Base-by-base conservation (phyloP, 2,329 filamentous ascomycete species). In the Phaeosphaeriaceae sp. region DNA sequence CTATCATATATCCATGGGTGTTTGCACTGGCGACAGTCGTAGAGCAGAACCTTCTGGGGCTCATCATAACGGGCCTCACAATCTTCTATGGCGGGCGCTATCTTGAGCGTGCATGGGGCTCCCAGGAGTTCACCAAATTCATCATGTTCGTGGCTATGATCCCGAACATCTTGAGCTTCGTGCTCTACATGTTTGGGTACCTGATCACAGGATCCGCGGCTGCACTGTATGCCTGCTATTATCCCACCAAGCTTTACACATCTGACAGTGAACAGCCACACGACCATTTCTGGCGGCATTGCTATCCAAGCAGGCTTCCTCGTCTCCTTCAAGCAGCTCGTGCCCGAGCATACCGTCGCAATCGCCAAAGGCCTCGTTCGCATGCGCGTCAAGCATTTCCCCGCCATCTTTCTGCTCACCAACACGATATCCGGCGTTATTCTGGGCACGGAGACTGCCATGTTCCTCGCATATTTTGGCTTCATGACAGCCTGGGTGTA, bases 301-400 rank as follows among this genome's bases (percentile, higher is more conserved):
- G 89, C 93, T 17, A 84, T 97, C 57, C 94, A 97, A 78, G 93
- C 95, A 48, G 89, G 91, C 61, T 98, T 98, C 81, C 90, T 99
- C 61, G 92, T 98, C 70, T 92, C 94, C 54, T 97, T 98, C 80
- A 98, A 96, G 80, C 95, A 99, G 79, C 91, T 99, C 50, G 91
- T 98, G 36, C 95, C 95, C 21, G 93, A 97, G 61, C 95, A 99
- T 78, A 99, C 95, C 11, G 94, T 98, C 53, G 95, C 94, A 4
- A 87, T 99, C 57, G 94, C 97, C 81, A 90, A 91, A 64, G 93
- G 93, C 63, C 82, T 97, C 60, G 77, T 98, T 58, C 96, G 95
- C 59, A 88, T 98, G 77, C 91, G 94, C 67, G 93, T 99, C 54
- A 89, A 89, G 75, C 88, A 90, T 75, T 89, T 90, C 81, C 96